Percentiles rank a stretch among this genome's conserved stretches.
These are phyloP conservation scores for Podospora pseudocomata DNA, from an alignment of 495 filamentous ascomycete species.

Conservation along the genomic window DNA sequence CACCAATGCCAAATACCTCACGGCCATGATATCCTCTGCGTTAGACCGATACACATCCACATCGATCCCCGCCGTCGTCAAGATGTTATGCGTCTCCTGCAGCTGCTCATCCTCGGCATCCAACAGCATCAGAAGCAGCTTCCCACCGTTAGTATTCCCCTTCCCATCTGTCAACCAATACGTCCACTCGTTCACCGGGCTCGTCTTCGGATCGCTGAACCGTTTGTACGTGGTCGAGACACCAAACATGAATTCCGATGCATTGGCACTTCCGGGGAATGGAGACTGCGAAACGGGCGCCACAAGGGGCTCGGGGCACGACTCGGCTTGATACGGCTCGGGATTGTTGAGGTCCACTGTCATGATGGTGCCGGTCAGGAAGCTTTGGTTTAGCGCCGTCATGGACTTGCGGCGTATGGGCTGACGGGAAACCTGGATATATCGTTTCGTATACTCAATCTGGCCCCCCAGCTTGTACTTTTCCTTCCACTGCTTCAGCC, in stretches of 20 bases:
- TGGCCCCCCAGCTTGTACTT: slow-evolving; percentile 44
- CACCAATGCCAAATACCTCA: slow-evolving; percentile 52
- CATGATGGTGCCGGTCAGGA: slow-evolving; percentile 44
- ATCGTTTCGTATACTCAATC: slow-evolving; percentile 52
- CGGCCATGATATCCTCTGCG: slow-evolving; percentile 59
- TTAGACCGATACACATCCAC: slow-evolving; percentile 59
- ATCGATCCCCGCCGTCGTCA: slow-evolving; percentile 55
- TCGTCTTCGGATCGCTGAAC: slow-evolving; percentile 41
- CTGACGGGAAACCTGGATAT: slow-evolving; percentile 44
- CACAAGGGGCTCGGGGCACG: slow-evolving; percentile 46
- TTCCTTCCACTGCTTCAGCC: slow-evolving; percentile 39
- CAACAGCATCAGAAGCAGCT: slow-evolving; percentile 43
- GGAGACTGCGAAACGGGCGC: slow-evolving; percentile 46
- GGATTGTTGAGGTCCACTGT: slow-evolving; percentile 38
- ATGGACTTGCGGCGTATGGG: slow-evolving; percentile 45
- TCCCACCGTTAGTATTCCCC: slow-evolving; percentile 49
- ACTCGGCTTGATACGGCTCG: slow-evolving; percentile 37
- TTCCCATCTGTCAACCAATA: slow-evolving; percentile 49
- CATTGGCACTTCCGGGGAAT: slow-evolving; percentile 43
- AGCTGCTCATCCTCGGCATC: slow-evolving; percentile 44
- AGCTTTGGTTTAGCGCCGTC: slow-evolving; percentile 42
- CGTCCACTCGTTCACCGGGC: slow-evolving; percentile 46
- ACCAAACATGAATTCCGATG: slow-evolving; percentile 52
- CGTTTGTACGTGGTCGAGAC: slow-evolving; percentile 47
- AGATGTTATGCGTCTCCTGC: slow-evolving; percentile 35